Evolutionary conservation across 2,329 filamentous ascomycete species (phyloP).

Genomic region (Ustulina deusta): DNA sequence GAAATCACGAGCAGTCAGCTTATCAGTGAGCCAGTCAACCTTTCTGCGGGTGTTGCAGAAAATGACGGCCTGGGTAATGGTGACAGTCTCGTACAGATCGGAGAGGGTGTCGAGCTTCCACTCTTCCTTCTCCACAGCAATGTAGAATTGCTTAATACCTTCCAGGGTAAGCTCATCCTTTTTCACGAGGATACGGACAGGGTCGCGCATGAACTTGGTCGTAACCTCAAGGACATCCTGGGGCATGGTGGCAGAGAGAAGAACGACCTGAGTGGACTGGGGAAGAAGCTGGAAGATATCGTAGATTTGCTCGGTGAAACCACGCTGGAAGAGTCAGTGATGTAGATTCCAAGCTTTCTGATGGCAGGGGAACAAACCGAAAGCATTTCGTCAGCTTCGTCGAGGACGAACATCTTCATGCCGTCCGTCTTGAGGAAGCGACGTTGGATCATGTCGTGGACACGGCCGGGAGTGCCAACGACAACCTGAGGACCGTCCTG

Average conservation of each 20-base stretch:
- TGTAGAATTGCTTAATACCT: conserved; percentile 99
- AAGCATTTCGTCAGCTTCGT: conserved; percentile 99
- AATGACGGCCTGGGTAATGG: conserved; percentile 99
- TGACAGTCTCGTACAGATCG: conserved; percentile 98
- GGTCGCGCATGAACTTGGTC: conserved; percentile 99
- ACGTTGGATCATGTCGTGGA: conserved; percentile 99
- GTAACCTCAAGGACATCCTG: conserved; percentile 99
- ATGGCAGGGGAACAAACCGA: conserved; percentile 68
- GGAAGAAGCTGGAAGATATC: conserved; percentile 99
- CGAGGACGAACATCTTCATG: conserved; percentile 99
- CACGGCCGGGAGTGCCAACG: conserved; percentile 97
- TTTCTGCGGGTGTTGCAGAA: conserved; percentile 99
- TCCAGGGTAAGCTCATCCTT: conserved; percentile 99
- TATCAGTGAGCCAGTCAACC: conserved; percentile 99
- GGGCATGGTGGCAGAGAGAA: conserved; percentile 98
- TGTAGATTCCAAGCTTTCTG: background rate
- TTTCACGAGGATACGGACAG: conserved; percentile 98
- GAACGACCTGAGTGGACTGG: conserved; percentile 97
- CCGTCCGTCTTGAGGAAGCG: conserved; percentile 95
- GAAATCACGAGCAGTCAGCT: conserved; percentile 98
- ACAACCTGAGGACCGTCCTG: conserved; percentile 97
- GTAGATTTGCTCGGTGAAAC: conserved; percentile 99
- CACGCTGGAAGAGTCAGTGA: conserved; percentile 72
- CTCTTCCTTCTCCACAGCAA: conserved; percentile 99
- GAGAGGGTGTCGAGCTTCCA: conserved; percentile 99